Evolutionary conservation across 2,329 filamentous ascomycete species (phyloP).

Genomic region (Ceratocystis harringtonii): DNA sequence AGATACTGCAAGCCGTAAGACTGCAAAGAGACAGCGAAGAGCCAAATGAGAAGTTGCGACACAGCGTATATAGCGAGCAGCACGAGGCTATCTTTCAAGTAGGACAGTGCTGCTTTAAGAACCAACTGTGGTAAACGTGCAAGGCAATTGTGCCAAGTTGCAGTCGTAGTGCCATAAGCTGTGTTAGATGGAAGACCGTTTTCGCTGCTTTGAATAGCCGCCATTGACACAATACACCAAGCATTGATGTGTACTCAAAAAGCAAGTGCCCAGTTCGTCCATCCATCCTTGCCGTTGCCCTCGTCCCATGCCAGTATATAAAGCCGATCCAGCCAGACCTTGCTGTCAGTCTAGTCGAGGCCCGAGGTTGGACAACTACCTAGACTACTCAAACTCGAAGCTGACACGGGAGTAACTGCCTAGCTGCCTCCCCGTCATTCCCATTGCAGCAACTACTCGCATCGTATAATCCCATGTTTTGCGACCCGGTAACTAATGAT

Average conservation of each 20-base stretch:
- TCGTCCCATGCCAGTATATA: background rate
- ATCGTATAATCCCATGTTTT: too few relatives aligned
- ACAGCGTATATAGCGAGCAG: conserved; percentile 24
- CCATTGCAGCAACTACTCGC: background rate
- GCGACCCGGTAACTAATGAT: too few relatives aligned
- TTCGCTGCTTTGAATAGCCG: too few relatives aligned
- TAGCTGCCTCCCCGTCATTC: background rate
- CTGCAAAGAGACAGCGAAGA: conserved; percentile 27
- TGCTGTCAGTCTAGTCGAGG: background rate
- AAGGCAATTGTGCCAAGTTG: background rate
- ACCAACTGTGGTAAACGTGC: background rate
- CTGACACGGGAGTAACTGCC: too few relatives aligned
- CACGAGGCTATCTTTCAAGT: background rate
- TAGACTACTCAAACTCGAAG: background rate
- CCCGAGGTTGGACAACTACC: background rate
- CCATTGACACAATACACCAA: too few relatives aligned
- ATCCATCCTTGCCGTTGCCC: too few relatives aligned
- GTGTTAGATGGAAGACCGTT: background rate
- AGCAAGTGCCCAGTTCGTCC: too few relatives aligned
- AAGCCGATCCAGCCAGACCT: background rate
- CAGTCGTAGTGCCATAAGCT: background rate
- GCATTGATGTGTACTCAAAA: too few relatives aligned
- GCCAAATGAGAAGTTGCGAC: conserved; percentile 34
- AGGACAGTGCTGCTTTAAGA: too few relatives aligned
- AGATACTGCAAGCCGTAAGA: conserved; percentile 21